These are phyloP conservation scores for Microsporum audouinii DNA, from an alignment of 2,329 filamentous ascomycete genomes.

Conservation along the genomic window DNA sequence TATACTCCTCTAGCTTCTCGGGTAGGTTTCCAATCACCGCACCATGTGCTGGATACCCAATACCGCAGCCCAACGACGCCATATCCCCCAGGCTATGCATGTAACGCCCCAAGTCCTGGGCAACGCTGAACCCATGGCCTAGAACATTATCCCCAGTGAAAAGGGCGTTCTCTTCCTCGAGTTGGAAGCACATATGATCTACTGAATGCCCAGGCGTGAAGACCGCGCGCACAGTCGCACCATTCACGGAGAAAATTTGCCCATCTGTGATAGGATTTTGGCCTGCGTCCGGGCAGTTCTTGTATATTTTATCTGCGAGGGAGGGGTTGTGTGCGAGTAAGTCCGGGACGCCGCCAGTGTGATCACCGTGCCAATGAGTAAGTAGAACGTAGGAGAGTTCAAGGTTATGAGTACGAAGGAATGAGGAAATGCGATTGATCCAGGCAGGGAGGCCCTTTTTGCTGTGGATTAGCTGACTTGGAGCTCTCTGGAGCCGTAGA, in stretches of 20 bases:
- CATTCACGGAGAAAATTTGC: constrained; percentile 42
- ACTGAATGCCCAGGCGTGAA: constrained; percentile 56
- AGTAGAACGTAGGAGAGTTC: background rate
- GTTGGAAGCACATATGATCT: constrained; percentile 63
- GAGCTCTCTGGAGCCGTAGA: background rate
- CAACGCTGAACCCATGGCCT: constrained; percentile 42
- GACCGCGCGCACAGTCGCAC: constrained; percentile 10
- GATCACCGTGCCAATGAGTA: background rate
- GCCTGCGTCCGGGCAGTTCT: constrained; percentile 44
- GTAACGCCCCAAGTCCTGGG: constrained; percentile 31
- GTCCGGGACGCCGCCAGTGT: background rate
- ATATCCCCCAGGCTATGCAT: constrained; percentile 42
- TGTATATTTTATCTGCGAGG: constrained; percentile 26
- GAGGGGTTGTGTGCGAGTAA: background rate
- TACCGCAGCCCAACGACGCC: constrained; percentile 42
- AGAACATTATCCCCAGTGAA: constrained; percentile 75
- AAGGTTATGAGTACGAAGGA: background rate
- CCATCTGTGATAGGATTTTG: constrained; percentile 47
- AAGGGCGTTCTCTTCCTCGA: constrained; percentile 61
- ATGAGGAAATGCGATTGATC: background rate
- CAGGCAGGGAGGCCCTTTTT: background rate
- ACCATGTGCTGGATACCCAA: constrained; percentile 82
- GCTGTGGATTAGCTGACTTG: background rate
- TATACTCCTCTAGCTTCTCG: constrained; percentile 44
- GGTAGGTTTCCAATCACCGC: constrained; percentile 60